Percentiles rank a stretch among this genome's conserved stretches.
Conservation (phyloP, 1,284 basidiomycete genomes). For the Laetiporus sulphureus region DNA sequence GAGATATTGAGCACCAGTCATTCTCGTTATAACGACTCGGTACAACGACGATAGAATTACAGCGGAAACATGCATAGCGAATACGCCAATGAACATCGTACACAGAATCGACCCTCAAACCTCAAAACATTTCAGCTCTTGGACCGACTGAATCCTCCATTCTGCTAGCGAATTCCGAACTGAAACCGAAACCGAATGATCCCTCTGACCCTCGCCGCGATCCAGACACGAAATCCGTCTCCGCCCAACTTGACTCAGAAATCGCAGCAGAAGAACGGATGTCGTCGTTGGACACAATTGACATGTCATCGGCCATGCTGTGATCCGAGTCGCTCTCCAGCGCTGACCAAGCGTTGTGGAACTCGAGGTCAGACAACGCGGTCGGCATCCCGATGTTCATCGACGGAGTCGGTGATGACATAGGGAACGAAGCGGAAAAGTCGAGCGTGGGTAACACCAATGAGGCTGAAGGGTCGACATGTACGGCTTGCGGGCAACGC, state of each 20-base stretch:
- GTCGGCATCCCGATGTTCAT: conserved; percentile 13
- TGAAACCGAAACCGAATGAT: conserved; percentile 27
- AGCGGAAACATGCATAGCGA: no score
- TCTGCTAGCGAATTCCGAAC: conserved; percentile 29
- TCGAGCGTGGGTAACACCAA: conserved; percentile 67
- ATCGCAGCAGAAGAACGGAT: conserved; percentile 8
- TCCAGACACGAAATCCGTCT: background rate
- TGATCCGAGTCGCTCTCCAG: conserved; percentile 10
- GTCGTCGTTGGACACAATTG: conserved; percentile 4
- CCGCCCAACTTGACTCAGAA: conserved; percentile 14
- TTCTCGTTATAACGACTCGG: no score
- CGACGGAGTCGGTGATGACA: background rate
- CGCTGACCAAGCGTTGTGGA: conserved; percentile 24
- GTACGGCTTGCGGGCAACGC: conserved; percentile 19
- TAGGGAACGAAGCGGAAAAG: conserved; percentile 39
- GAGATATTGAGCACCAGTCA: no score
- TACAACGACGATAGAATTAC: no score
- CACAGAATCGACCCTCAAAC: background rate
- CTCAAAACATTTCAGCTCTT: conserved; percentile 20
- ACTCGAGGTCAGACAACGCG: conserved; percentile 18
- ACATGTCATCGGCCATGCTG: conserved; percentile 5
- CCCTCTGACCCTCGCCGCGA: conserved; percentile 3
- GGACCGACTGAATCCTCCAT: conserved; percentile 17
- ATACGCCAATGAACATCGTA: background rate
- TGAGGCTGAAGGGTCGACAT: conserved; percentile 48